A percentile compares a stretch with the other conserved stretches of the same genome.
Conservation (phyloP, 257 asterid genomes). For the Solanum ahanhuiri region DNA sequence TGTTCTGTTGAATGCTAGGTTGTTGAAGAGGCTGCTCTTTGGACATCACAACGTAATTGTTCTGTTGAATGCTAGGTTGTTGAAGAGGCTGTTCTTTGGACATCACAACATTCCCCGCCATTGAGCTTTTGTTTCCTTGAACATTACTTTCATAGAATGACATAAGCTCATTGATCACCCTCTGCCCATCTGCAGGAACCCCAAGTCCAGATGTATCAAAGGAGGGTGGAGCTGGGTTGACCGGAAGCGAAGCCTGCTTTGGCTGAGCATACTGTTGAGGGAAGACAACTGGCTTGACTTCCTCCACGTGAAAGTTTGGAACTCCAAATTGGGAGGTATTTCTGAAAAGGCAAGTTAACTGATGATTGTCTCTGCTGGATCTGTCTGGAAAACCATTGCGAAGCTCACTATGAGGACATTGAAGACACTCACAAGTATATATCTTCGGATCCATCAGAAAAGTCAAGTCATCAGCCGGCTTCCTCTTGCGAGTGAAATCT, state of each 20-base stretch:
- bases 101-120: not conserved
- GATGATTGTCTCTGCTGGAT: slow-evolving; percentile 8
- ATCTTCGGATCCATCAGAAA: slow-evolving; percentile 25
- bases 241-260: slow-evolving; percentile 8
- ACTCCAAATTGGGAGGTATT: not conserved
- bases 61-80: slow-evolving; percentile 1
- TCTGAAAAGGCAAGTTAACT: slow-evolving; percentile 1
- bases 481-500: slow-evolving; percentile 42
- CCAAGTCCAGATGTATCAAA: slow-evolving; percentile 23
- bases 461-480: slow-evolving; percentile 15
- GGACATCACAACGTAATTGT: not conserved
- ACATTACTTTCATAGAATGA: slow-evolving; percentile 26
- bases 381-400: slow-evolving; percentile 9
- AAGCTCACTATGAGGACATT: slow-evolving; percentile 3
- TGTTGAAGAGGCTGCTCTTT: not conserved
- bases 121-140: slow-evolving; percentile 12
- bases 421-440: slow-evolving; percentile 7
- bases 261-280: slow-evolving; percentile 39
- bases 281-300: slow-evolving; percentile 4
- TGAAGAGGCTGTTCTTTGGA: not conserved
- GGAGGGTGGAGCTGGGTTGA: slow-evolving; percentile 1
- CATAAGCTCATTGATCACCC: slow-evolving; percentile 38
- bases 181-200: slow-evolving; percentile 43
- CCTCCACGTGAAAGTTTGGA: not conserved
- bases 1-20: slow-evolving; percentile 2